phyloP scores from a whole-genome alignment of 2,329 filamentous ascomycete species.

The Stagonosporopsis rhizophila region DNA sequence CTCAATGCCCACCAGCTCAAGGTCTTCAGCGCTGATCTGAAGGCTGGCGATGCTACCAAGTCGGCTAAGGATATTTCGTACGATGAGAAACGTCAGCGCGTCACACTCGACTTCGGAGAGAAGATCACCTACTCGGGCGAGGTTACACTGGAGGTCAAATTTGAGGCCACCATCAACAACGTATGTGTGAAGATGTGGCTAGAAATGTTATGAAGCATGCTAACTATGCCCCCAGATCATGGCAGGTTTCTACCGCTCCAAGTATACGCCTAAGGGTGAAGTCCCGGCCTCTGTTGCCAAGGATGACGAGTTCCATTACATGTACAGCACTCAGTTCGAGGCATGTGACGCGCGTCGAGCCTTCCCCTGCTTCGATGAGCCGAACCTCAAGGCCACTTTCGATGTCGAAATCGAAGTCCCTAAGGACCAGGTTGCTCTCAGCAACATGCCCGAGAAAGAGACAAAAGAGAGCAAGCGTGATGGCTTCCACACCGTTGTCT shows the following conservation, averaged over 20 bases:
- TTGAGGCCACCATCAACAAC: slow-evolving; percentile 84
- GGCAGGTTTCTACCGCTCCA: slow-evolving; percentile 92
- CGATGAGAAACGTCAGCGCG: slow-evolving; percentile 83
- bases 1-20: slow-evolving; percentile 88
- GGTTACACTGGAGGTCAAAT: slow-evolving; percentile 72
- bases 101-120: slow-evolving; percentile 76
- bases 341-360: slow-evolving; percentile 92
- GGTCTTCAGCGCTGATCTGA: slow-evolving; percentile 71
- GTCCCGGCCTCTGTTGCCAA: slow-evolving; percentile 79
- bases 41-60: slow-evolving; percentile 63
- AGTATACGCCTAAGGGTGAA: slow-evolving; percentile 82
- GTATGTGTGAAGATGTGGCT: slow-evolving; percentile 48
- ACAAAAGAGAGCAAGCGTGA: slow-evolving; percentile 74
- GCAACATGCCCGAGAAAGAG: slow-evolving; percentile 92
- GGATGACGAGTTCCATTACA: slow-evolving; percentile 69
- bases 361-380: slow-evolving; percentile 98
- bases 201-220: background rate
- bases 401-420: slow-evolving; percentile 93
- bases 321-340: slow-evolving; percentile 96
- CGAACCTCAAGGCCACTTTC: slow-evolving; percentile 94
- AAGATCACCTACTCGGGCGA: slow-evolving; percentile 73
- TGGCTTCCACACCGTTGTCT: slow-evolving; percentile 79
- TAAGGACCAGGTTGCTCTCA: slow-evolving; percentile 84
- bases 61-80: slow-evolving; percentile 75
- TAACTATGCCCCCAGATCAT: slow-evolving; percentile 57